These are phyloP conservation scores for Cucurbitaria berberidis DNA, from an alignment of 2,329 filamentous ascomycete species.

Conservation along the genomic window DNA sequence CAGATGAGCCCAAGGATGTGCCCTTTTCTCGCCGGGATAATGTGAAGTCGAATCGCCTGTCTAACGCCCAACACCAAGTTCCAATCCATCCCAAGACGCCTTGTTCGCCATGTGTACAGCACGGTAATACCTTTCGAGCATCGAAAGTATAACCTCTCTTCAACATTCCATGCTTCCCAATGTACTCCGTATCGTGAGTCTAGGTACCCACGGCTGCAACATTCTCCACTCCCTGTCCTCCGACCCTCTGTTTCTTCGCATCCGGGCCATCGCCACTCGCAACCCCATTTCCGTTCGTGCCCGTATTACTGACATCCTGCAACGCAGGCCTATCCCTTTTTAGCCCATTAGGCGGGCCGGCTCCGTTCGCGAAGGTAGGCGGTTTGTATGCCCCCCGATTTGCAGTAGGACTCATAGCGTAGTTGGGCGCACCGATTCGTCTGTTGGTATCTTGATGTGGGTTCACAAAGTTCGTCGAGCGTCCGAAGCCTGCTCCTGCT, in stretches of 20 bases:
- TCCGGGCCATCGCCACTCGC: conserved; percentile 40
- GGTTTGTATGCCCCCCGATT: conserved; percentile 56
- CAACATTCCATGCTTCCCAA: neutral
- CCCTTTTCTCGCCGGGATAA: neutral
- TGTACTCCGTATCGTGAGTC: neutral
- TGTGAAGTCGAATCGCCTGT: neutral
- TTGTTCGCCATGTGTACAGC: too few relatives aligned
- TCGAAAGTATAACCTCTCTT: neutral
- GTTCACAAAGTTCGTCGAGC: conserved; percentile 55
- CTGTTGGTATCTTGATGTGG: conserved; percentile 55
- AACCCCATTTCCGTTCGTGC: conserved; percentile 21
- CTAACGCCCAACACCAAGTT: neutral
- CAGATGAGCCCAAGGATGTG: neutral
- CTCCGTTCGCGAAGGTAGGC: conserved; percentile 42
- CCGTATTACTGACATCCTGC: conserved; percentile 56
- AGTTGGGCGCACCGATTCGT: conserved; percentile 49
- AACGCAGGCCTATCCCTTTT: conserved; percentile 47
- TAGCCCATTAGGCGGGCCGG: conserved; percentile 11
- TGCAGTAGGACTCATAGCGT: conserved; percentile 50
- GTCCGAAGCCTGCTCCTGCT: conserved; percentile 18
- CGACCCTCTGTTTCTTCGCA: conserved; percentile 51
- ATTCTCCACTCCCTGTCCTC: conserved; percentile 34
- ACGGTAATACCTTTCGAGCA: neutral
- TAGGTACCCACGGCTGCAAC: conserved; percentile 7
- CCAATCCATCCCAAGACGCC: conserved; percentile 4